Base-by-base conservation (phyloP, 1,284 basidiomycete species). In the Garcileccinum viscosum region DNA sequence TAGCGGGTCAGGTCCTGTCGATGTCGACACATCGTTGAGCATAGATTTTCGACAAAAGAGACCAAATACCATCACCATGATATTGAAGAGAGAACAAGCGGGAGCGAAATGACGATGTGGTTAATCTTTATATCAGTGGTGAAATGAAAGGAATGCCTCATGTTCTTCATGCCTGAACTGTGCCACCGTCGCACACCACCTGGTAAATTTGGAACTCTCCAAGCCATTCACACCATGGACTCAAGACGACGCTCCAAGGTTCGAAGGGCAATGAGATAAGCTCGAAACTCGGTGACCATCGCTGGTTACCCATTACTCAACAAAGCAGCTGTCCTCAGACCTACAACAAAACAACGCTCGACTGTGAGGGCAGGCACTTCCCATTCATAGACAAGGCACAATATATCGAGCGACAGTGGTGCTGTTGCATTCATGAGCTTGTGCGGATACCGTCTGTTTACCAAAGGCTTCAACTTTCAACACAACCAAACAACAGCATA, bases 41-140 rank as follows among this genome's bases (percentile, higher is more conserved):
- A 70, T 64, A 2, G 77, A 70, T 73, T 84, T 87, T 71, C 85
- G 84, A 32, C 80, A 73, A 70, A 89, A 87, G 47, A 89, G 81
- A 5, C 86, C 80, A 73, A 89, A 88, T 40, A 88, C 84, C 86
- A 88, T 87, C 19, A 24, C 8, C 15, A 19, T 61, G 33, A 27
- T 38, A 35, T 38, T 6, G 40, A 38, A 60, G 33, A 33, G 33
- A 62, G 32, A 47, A 63, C 44, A 60, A 47, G 63, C 19, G 65
- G 62, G 42, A 42, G 42, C 42, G 42, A 56, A 27, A 27, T 62
- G 44, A 62, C 24, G 66, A 67, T 64, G 62, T 62, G 35, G 50
- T 44, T 33, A 53, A 63, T 65, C 64, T 53, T 70, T 73, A 64
- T 69, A 58, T 53, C 30, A 9, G 50, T 44, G 56, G 24, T 53